Evolutionary conservation across 345 rosid species (phyloP).

Genomic region (Psidium friedrichsthalianum): DNA sequence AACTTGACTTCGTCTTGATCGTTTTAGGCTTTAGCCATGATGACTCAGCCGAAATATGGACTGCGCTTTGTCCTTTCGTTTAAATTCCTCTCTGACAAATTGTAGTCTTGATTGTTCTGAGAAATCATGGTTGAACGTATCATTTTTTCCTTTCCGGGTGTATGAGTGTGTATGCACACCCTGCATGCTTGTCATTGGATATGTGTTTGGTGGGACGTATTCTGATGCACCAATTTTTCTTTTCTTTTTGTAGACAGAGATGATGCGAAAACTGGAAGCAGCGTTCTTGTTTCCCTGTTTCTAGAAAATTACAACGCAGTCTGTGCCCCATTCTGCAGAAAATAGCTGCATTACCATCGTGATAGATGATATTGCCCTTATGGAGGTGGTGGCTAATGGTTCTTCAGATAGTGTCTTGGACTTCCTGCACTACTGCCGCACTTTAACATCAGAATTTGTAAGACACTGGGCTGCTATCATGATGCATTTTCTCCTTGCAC

Average conservation of each 20-base stretch:
- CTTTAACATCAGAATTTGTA: slow-evolving; percentile 69
- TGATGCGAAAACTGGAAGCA: slow-evolving; percentile 33
- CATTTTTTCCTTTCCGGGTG: not conserved
- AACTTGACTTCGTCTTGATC: not conserved
- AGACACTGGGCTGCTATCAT: slow-evolving; percentile 10
- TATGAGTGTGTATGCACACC: not conserved
- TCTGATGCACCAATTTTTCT: not conserved
- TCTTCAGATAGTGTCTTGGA: slow-evolving; percentile 50
- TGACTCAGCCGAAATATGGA: not conserved
- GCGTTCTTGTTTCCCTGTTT: slow-evolving; percentile 31
- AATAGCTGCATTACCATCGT: slow-evolving; percentile 43
- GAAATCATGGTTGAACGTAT: not conserved
- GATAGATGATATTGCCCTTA: slow-evolving; percentile 79
- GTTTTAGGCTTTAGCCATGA: not conserved
- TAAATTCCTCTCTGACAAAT: not conserved
- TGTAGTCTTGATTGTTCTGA: not conserved
- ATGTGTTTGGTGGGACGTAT: not conserved
- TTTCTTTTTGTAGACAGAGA: not conserved
- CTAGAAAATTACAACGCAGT: slow-evolving; percentile 40
- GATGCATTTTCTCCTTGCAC: not conserved
- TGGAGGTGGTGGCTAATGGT: slow-evolving; percentile 70
- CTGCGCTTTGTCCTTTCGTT: not conserved
- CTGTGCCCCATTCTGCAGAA: slow-evolving; percentile 23
- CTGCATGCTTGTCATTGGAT: not conserved
- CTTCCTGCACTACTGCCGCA: slow-evolving; percentile 77